Conservation (phyloP, 2,329 filamentous ascomycete species). For the Fusarium acutatum region DNA sequence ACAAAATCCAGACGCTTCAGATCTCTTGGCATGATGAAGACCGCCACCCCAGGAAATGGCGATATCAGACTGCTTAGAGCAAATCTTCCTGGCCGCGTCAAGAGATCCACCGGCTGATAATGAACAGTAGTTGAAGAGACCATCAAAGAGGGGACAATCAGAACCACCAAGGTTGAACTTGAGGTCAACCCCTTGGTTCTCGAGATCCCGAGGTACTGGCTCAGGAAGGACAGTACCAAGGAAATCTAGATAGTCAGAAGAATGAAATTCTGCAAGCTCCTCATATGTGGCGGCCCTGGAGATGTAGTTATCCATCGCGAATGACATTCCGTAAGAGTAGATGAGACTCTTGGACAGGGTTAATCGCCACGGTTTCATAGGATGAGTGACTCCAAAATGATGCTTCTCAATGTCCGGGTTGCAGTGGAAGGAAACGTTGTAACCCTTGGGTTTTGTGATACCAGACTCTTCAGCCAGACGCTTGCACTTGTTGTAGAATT, state of each 20-base stretch:
- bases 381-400: constrained; percentile 95
- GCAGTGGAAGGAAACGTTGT: constrained; percentile 94
- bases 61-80: constrained; percentile 87
- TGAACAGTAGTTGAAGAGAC: constrained; percentile 93
- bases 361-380: constrained; percentile 98
- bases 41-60: constrained; percentile 98
- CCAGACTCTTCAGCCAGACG: constrained; percentile 68
- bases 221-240: constrained; percentile 76
- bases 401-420: constrained; percentile 95
- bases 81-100: constrained; percentile 89
- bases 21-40: constrained; percentile 94
- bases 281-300: constrained; percentile 85
- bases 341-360: constrained; percentile 96
- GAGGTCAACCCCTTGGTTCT: constrained; percentile 68
- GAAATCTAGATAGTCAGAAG: constrained; percentile 89
- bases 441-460: constrained; percentile 82
- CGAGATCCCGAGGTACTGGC: constrained; percentile 70
- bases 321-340: constrained; percentile 93
- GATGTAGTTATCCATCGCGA: constrained; percentile 94
- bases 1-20: constrained; percentile 94
- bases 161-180: constrained; percentile 89
- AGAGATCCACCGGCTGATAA: constrained; percentile 91
- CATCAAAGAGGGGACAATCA: constrained; percentile 96
- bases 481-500: constrained; percentile 66
- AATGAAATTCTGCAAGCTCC: constrained; percentile 88